Percentiles rank a stretch among this genome's conserved stretches.
phyloP scores from a whole-genome alignment of 768 basidiomycete genomes.

The Dictyophora rubrovolvata region DNA sequence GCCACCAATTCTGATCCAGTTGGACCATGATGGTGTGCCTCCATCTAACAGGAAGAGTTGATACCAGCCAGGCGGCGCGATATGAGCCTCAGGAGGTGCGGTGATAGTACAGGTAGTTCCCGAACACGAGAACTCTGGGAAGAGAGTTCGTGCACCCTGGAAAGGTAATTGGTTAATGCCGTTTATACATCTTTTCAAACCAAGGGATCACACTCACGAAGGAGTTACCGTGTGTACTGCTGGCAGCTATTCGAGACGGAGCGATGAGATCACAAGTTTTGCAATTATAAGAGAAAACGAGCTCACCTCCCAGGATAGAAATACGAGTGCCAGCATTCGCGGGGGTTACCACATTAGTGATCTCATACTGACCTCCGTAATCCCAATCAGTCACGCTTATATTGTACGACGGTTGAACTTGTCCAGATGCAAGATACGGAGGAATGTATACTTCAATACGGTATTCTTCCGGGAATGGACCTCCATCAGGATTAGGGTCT shows the following conservation, averaged over 20 bases:
- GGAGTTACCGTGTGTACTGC: conserved; percentile 13
- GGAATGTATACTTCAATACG: conserved; percentile 15
- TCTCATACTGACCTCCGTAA: conserved; percentile 42
- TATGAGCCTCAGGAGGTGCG: conserved; percentile 13
- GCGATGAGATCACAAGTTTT: not conserved
- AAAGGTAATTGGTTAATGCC: not conserved
- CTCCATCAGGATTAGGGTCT: conserved; percentile 14
- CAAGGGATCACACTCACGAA: not conserved
- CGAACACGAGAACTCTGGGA: conserved; percentile 12
- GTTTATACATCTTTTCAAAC: no score
- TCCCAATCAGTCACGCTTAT: conserved; percentile 58
- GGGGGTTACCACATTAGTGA: conserved; percentile 40
- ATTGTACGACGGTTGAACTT: conserved; percentile 20
- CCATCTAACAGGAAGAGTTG: conserved; percentile 13
- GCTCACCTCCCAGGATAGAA: conserved; percentile 10
- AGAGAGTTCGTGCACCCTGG: conserved; percentile 13
- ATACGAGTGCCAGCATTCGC: conserved; percentile 10
- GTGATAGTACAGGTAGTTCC: conserved; percentile 13
- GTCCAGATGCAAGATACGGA: conserved; percentile 14
- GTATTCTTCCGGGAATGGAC: conserved; percentile 15
- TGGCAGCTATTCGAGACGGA: conserved; percentile 1
- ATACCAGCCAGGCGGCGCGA: conserved; percentile 15
- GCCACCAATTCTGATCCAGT: conserved; percentile 16
- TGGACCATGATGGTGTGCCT: conserved; percentile 10
- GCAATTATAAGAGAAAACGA: not conserved